Percentiles rank a stretch among this genome's conserved stretches.
These are phyloP conservation scores for Acacia melanoxylon DNA, from an alignment of 306 rosid species.

Conservation along the genomic window DNA sequence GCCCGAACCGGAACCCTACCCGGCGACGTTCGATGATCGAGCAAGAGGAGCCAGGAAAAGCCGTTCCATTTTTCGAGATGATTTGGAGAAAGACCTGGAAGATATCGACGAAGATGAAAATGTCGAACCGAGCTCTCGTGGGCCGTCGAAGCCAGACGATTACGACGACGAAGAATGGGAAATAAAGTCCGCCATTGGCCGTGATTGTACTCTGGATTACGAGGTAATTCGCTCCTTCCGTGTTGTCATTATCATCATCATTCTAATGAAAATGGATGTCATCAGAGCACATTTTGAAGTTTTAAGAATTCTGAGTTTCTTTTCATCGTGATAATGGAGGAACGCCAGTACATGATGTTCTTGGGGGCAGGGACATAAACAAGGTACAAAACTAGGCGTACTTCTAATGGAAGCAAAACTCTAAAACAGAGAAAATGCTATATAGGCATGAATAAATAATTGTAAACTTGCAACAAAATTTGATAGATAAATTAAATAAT, in stretches of 20 bases:
- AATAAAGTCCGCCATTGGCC: slow-evolving; percentile 74
- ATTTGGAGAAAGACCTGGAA: slow-evolving; percentile 52
- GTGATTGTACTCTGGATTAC: slow-evolving; percentile 76
- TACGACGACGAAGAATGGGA: slow-evolving; percentile 85
- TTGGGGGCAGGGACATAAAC: not conserved
- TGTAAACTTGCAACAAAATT: not conserved
- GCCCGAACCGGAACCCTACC: slow-evolving; percentile 28
- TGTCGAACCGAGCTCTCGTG: slow-evolving; percentile 24
- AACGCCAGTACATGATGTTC: not conserved
- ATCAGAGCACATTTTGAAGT: not conserved
- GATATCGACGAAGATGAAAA: slow-evolving; percentile 51
- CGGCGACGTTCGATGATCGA: not conserved
- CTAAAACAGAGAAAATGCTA: not conserved
- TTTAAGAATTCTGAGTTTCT: not conserved
- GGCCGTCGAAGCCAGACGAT: slow-evolving; percentile 53
- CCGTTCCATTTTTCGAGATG: slow-evolving; percentile 20
- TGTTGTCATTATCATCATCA: not conserved
- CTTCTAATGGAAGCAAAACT: not conserved
- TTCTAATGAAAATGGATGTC: not conserved
- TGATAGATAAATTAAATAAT: not conserved
- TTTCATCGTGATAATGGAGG: not conserved
- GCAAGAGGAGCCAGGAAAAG: slow-evolving; percentile 8
- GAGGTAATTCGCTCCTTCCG: slow-evolving; percentile 52
- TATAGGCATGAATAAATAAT: not conserved
- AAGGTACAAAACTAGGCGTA: not conserved